These are phyloP conservation scores for Exserohilum turcica DNA, from an alignment of 2,329 filamentous ascomycete genomes.

Conservation along the genomic window DNA sequence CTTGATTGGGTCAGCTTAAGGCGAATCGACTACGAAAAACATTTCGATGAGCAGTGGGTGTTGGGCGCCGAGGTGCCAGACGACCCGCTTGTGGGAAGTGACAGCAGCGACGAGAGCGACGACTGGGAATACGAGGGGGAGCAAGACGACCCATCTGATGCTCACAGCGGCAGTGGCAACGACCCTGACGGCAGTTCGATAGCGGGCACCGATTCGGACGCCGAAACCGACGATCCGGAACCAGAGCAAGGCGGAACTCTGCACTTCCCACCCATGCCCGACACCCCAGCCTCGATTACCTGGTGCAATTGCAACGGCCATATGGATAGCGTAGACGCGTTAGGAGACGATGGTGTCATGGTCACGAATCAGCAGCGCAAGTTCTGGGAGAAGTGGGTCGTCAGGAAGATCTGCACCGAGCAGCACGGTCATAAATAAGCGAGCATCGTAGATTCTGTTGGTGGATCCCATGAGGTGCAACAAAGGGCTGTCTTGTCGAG, in stretches of 20 bases:
- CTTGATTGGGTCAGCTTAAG: slow-evolving; percentile 68
- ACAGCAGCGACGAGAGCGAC: slow-evolving; percentile 50
- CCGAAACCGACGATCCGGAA: slow-evolving; percentile 39
- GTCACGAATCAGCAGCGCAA: slow-evolving; percentile 59
- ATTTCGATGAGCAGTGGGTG: slow-evolving; percentile 57
- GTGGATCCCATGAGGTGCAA: background rate
- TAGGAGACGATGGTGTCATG: slow-evolving; percentile 55
- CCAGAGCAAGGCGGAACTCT: slow-evolving; percentile 49
- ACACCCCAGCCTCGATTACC: slow-evolving; percentile 53
- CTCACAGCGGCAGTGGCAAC: slow-evolving; percentile 36
- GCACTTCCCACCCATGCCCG: slow-evolving; percentile 54
- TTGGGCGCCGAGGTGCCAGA: slow-evolving; percentile 57
- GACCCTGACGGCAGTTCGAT: slow-evolving; percentile 43
- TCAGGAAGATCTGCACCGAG: slow-evolving; percentile 53
- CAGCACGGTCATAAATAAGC: slow-evolving; percentile 45
- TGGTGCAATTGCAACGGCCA: slow-evolving; percentile 55
- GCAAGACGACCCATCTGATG: slow-evolving; percentile 20
- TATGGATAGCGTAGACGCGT: slow-evolving; percentile 50
- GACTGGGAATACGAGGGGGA: slow-evolving; percentile 44
- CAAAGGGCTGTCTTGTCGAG: slow-evolving; percentile 6
- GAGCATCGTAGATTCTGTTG: slow-evolving; percentile 4
- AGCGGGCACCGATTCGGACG: slow-evolving; percentile 41
- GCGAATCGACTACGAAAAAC: slow-evolving; percentile 63
- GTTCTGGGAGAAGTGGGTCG: slow-evolving; percentile 62
- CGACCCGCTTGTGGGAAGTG: slow-evolving; percentile 51